Percentiles rank a stretch among this genome's conserved stretches.
Conservation (phyloP, 805 yeast species). For the Debaryomyces prosopidis region DNA sequence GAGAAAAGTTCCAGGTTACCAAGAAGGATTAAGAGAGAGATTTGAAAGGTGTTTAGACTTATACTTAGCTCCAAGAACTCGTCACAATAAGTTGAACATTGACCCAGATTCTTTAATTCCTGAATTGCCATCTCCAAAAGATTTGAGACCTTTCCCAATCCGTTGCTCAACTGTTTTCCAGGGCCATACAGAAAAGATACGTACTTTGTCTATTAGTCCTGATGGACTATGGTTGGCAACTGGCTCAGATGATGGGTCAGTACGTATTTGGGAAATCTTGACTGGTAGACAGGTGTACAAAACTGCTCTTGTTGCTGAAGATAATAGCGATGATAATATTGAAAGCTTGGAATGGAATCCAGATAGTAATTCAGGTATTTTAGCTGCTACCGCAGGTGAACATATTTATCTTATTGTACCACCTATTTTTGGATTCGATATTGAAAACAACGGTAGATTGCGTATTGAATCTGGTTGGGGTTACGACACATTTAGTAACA, state of each 20-base stretch:
- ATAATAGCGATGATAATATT: slow-evolving; percentile 69
- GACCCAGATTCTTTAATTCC: slow-evolving; percentile 97
- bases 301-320: slow-evolving; percentile 52
- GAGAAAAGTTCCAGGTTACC: slow-evolving; percentile 92
- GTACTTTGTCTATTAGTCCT: slow-evolving; percentile 84
- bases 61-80: slow-evolving; percentile 93
- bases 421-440: slow-evolving; percentile 85
- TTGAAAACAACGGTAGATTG: slow-evolving; percentile 77
- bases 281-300: slow-evolving; percentile 92
- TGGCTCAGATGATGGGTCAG: slow-evolving; percentile 95
- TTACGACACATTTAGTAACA: slow-evolving; percentile 63
- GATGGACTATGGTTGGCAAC: slow-evolving; percentile 95
- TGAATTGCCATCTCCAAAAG: slow-evolving; percentile 94
- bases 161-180: slow-evolving; percentile 77
- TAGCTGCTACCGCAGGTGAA: slow-evolving; percentile 85
- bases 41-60: slow-evolving; percentile 93
- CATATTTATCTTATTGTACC: slow-evolving; percentile 78
- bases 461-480: slow-evolving; percentile 92
- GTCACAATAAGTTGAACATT: slow-evolving; percentile 84
- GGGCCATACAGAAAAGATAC: slow-evolving; percentile 83
- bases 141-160: slow-evolving; percentile 94
- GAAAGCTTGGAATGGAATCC: slow-evolving; percentile 93
- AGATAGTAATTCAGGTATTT: slow-evolving; percentile 64
- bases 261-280: slow-evolving; percentile 93
- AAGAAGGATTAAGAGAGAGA: slow-evolving; percentile 79